phyloP scores from a whole-genome alignment of 2,329 filamentous ascomycete genomes.

The Botryosphaeria agaves region DNA sequence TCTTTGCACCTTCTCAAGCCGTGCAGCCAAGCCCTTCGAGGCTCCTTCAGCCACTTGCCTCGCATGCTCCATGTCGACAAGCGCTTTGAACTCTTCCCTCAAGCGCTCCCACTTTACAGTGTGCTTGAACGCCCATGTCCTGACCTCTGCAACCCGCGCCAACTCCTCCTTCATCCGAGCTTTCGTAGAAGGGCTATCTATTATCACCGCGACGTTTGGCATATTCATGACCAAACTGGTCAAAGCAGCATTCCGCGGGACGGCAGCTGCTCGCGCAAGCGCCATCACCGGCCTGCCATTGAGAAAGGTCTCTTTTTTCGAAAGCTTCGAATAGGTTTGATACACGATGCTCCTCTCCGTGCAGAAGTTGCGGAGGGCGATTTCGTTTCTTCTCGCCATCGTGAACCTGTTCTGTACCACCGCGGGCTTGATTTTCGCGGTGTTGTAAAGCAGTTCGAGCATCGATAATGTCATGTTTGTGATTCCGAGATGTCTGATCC shows the following conservation, averaged over 20 bases:
- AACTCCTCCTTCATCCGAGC: conserved; percentile 37
- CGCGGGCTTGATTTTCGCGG: conserved; percentile 32
- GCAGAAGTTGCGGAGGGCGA: conserved; percentile 39
- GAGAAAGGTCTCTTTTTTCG: conserved; percentile 36
- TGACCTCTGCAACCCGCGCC: conserved; percentile 23
- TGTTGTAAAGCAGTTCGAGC: conserved; percentile 34
- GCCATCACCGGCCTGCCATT: conserved; percentile 27
- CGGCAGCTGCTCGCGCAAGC: conserved; percentile 27
- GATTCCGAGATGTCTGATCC: conserved; percentile 52
- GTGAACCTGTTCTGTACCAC: conserved; percentile 68
- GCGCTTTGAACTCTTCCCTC: too few relatives aligned
- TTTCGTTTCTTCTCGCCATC: conserved; percentile 39
- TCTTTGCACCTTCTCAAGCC: too few relatives aligned
- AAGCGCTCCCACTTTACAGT: too few relatives aligned
- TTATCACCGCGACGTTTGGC: conserved; percentile 31
- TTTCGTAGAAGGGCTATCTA: conserved; percentile 35
- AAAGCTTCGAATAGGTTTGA: conserved; percentile 44
- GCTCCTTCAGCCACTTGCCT: too few relatives aligned
- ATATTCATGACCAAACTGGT: conserved; percentile 38
- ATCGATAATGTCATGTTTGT: conserved; percentile 50
- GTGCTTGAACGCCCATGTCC: too few relatives aligned
- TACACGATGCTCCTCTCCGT: conserved; percentile 34
- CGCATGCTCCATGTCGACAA: too few relatives aligned
- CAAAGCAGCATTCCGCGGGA: conserved; percentile 30
- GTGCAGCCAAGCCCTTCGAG: too few relatives aligned